Conservation (phyloP, 257 asterid genomes). For the Handroanthus guayacan region DNA sequence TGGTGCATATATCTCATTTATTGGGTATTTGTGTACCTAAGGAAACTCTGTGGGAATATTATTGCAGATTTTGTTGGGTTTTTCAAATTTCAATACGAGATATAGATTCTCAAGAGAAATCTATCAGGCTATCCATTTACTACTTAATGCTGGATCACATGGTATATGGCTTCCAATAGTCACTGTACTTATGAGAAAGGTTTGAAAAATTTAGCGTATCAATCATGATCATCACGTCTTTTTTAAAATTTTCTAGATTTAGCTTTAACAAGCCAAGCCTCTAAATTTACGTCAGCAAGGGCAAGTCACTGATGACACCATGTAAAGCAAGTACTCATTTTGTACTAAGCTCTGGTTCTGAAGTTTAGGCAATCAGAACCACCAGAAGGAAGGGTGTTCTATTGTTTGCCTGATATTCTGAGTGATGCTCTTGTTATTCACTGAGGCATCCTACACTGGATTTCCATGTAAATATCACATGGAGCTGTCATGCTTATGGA, state of each 20-base stretch:
- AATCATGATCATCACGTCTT: constrained; percentile 7
- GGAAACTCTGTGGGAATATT: constrained; percentile 19
- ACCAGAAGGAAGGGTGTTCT: background rate
- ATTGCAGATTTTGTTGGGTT: constrained; percentile 22
- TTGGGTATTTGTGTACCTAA: background rate
- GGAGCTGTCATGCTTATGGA: constrained; percentile 3
- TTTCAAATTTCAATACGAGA: background rate
- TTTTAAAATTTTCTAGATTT: constrained; percentile 15
- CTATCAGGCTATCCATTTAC: background rate
- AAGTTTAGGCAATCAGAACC: constrained; percentile 7
- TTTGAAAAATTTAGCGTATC: background rate
- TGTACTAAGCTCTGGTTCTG: constrained; percentile 16
- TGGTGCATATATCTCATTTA: constrained; percentile 17
- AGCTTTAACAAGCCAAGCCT: constrained; percentile 21
- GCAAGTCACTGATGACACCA: constrained; percentile 25
- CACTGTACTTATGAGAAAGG: constrained; percentile 10
- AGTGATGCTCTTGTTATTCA: background rate
- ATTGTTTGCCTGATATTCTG: background rate
- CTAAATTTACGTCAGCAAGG: constrained; percentile 18
- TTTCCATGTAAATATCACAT: background rate
- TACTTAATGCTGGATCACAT: constrained; percentile 12
- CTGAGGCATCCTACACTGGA: background rate
- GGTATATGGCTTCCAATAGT: background rate
- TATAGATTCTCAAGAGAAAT: constrained; percentile 12
- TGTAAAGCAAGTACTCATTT: constrained; percentile 1